These are phyloP conservation scores for Podospora fimiseda DNA, from an alignment of 495 filamentous ascomycete species.

Conservation along the genomic window DNA sequence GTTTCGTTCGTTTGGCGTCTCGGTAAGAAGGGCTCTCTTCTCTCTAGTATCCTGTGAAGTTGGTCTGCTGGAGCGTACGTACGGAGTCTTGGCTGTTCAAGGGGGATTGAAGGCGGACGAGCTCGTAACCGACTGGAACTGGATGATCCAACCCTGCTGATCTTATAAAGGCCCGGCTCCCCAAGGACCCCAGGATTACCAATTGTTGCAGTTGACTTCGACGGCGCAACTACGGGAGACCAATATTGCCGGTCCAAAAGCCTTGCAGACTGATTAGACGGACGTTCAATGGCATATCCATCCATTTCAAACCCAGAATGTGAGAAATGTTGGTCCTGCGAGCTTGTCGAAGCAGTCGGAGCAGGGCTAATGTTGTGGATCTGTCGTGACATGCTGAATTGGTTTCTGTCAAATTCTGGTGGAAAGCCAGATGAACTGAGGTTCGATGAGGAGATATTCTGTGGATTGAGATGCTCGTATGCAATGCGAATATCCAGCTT, in stretches of 20 bases:
- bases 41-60: conserved; percentile 14
- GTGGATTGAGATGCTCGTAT: background rate
- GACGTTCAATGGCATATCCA: background rate
- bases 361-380: conserved; percentile 2
- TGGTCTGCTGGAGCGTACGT: conserved; percentile 12
- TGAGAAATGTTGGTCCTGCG: conserved; percentile 1
- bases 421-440: background rate
- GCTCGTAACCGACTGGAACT: conserved; percentile 4
- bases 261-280: conserved; percentile 14
- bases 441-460: background rate
- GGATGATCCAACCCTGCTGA: conserved; percentile 19
- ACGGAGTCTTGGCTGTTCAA: background rate
- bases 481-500: conserved; percentile 8
- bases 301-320: background rate
- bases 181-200: conserved; percentile 18
- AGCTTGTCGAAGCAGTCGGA: background rate
- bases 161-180: conserved; percentile 22
- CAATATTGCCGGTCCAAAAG: background rate
- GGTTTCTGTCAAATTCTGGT: background rate
- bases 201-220: conserved; percentile 14
- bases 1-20: background rate
- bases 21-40: background rate
- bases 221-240: conserved; percentile 7
- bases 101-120: conserved; percentile 4
- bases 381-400: background rate